These are phyloP conservation scores for Xylaria sp. DNA, from an alignment of 2,329 filamentous ascomycete genomes.

Conservation along the genomic window DNA sequence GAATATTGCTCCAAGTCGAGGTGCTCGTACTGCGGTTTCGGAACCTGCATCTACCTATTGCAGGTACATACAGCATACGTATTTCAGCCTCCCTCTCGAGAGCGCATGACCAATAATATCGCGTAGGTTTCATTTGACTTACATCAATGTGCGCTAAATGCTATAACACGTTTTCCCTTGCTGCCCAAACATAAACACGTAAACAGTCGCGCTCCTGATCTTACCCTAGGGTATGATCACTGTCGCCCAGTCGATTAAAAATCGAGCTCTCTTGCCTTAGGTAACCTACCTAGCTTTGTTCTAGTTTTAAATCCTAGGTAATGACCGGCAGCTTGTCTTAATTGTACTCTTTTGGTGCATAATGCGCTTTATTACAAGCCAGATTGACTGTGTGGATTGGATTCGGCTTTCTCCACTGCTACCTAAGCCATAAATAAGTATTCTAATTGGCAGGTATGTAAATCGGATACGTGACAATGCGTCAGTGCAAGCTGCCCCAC, in stretches of 20 bases:
- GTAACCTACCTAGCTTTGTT: not conserved
- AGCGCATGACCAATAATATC: constrained; percentile 22
- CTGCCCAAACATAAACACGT: not conserved
- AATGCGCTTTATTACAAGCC: constrained; percentile 16
- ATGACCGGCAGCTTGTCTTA: not conserved
- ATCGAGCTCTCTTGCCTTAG: not conserved
- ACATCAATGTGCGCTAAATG: not conserved
- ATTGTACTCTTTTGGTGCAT: constrained; percentile 11
- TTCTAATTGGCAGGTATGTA: too few species aligned
- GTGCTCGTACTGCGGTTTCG: not conserved
- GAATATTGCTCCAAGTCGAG: not conserved
- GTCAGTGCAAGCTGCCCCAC: constrained; percentile 21
- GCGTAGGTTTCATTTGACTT: constrained; percentile 4
- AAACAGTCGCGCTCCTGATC: not conserved
- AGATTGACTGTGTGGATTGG: not conserved
- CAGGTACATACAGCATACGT: constrained; percentile 2
- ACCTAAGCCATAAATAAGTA: too few species aligned
- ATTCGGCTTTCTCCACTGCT: too few species aligned
- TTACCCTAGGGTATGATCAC: not conserved
- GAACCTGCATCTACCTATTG: not conserved
- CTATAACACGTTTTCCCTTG: not conserved
- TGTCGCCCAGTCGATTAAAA: not conserved
- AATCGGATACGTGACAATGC: too few species aligned
- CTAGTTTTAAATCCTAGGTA: too few species aligned
- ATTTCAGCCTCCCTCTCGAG: constrained; percentile 28